Evolutionary conservation across 1,284 basidiomycete genomes (phyloP).

Genomic region (Ustilago hordei): DNA sequence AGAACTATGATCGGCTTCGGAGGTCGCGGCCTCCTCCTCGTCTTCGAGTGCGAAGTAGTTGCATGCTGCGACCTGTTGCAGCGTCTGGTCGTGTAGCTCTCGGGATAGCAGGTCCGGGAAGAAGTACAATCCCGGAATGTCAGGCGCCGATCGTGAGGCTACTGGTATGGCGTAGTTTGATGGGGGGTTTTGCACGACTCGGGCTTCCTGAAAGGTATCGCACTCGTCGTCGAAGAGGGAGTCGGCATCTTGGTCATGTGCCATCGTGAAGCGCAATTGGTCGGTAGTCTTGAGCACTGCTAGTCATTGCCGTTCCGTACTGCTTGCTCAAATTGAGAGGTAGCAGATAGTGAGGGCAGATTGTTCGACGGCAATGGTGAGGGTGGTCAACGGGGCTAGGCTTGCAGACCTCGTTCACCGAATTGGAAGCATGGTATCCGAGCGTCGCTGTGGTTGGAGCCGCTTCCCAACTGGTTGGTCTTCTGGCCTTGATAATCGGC

Average conservation of each 20-base stretch:
- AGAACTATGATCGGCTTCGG: not conserved
- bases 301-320: not conserved
- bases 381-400: not conserved
- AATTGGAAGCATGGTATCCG: not conserved
- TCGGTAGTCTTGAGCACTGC: not conserved
- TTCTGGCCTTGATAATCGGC: too few species aligned
- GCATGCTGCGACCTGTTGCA: slow-evolving; percentile 32
- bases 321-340: not conserved
- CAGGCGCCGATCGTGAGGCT: slow-evolving; percentile 18
- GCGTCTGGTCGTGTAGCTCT: slow-evolving; percentile 25
- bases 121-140: slow-evolving; percentile 42
- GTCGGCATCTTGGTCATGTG: slow-evolving; percentile 20
- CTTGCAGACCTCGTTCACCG: not conserved
- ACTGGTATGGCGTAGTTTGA: not conserved
- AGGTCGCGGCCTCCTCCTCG: not conserved
- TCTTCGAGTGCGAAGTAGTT: slow-evolving; percentile 34
- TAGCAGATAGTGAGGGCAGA: not conserved
- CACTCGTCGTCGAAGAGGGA: slow-evolving; percentile 35
- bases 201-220: not conserved
- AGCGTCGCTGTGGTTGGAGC: not conserved
- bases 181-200: not conserved
- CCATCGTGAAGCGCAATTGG: slow-evolving; percentile 1
- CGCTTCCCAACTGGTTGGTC: too few species aligned
- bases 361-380: not conserved
- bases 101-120: slow-evolving; percentile 31